Evolutionary conservation across 805 yeast genomes (phyloP), one percentile per base, ranked within the genome.

Genomic region (Metschnikowia aberdeeniae): DNA sequence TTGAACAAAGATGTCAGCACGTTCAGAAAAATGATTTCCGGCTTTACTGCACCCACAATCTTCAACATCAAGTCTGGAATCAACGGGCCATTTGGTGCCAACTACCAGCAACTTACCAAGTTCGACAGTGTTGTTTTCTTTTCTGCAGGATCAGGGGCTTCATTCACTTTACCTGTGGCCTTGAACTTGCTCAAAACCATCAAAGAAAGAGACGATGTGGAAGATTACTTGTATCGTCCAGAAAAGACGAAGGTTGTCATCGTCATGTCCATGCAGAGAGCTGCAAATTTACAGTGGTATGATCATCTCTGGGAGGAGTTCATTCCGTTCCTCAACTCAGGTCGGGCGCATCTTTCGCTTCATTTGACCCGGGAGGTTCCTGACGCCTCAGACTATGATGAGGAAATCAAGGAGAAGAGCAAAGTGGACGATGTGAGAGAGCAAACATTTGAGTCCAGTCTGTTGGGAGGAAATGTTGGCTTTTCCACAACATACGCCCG

Each of bases 51-150:
- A n/a, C 54, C 52, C 1, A 20, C 38, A 19, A 39, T 52, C 7
- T 43, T 54, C 28, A 53, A 56, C 12, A 40, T 73, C 46, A 70
- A 68, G 32, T 75, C 70, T 0, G 42, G 61, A 4, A 59, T 75
- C 34, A 63, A 63, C 28, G 81, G 81, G 0, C 81, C 81, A 0
- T 70, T 63, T 47, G 79, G 80, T 0, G 76, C 70, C 2, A 55
- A 59, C 17, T 61, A 62, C 34, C 76, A 75, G 43, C 68, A 74
- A 4, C 59, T 74, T 28, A 53, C 62, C 9, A 60, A 67, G 6
- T 77, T 76, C 51, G 77, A 75, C 38, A 47, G 69, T 7, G 61
- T 60, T 8, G 39, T 68, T 4, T 67, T 74, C 31, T 45, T 75
- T 12, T 63, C 64, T 9, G 70, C 72, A 4, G 81, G 80, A 1